These are phyloP conservation scores for Chytridium lagenaria DNA, from an alignment of 371 early-diverging fungal species.

Conservation along the genomic window DNA sequence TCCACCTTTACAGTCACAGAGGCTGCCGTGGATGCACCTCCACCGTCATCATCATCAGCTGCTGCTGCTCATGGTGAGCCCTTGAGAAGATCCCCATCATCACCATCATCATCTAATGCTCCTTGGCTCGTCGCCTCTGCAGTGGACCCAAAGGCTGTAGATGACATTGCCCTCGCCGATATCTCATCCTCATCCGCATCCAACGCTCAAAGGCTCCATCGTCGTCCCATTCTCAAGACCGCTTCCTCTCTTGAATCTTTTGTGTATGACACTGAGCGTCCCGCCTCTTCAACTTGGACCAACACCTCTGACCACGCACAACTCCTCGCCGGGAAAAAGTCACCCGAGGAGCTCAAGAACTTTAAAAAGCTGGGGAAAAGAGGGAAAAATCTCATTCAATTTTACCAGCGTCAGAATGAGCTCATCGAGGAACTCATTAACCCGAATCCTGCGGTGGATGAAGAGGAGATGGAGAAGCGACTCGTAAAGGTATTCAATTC, in stretches of 20 bases:
- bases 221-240: not conserved
- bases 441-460: slow-evolving; percentile 52
- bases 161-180: not conserved
- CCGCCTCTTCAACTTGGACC: not conserved
- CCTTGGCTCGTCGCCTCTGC: not conserved
- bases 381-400: slow-evolving; percentile 54
- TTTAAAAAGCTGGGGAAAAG: slow-evolving; percentile 13
- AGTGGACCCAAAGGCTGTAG: too few species aligned
- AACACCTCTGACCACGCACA: not conserved
- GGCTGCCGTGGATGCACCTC: too few species aligned
- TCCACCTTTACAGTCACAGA: too few species aligned
- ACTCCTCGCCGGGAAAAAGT: not conserved
- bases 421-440: slow-evolving; percentile 76
- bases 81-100: too few species aligned
- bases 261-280: not conserved
- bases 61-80: too few species aligned
- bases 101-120: not conserved
- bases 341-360: slow-evolving; percentile 13
- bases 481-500: slow-evolving; percentile 37
- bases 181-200: not conserved
- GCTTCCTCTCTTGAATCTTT: not conserved
- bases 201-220: not conserved
- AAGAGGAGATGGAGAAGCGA: slow-evolving; percentile 32
- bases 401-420: slow-evolving; percentile 84
- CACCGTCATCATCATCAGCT: too few species aligned